These are phyloP conservation scores for Xylaria sp. DNA, from an alignment of 2,329 filamentous ascomycete species.

Conservation along the genomic window DNA sequence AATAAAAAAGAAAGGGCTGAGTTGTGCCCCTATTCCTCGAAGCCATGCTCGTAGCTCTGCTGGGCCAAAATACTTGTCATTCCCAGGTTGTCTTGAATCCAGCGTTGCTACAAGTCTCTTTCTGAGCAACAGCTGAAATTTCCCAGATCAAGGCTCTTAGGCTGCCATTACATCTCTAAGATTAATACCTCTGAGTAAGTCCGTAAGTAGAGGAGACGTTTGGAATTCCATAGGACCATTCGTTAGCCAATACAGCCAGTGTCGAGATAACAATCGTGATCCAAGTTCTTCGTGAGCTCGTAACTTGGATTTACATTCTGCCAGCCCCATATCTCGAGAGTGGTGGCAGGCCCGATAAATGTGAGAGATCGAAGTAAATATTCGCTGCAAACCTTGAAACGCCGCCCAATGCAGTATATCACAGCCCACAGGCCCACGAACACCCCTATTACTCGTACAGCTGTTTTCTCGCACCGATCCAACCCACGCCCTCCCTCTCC, in stretches of 20 bases:
- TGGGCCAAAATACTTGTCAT: too few species aligned
- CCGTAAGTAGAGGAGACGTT: background rate
- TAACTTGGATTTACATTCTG: background rate
- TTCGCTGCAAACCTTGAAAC: slow-evolving; percentile 39
- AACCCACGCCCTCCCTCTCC: too few species aligned
- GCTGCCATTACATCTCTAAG: background rate
- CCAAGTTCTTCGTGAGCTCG: background rate
- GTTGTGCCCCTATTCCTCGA: too few species aligned
- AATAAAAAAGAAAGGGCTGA: too few species aligned
- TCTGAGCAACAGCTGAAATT: too few species aligned
- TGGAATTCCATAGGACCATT: slow-evolving; percentile 2
- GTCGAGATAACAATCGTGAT: background rate
- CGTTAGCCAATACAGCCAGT: background rate
- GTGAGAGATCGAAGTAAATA: slow-evolving; percentile 23
- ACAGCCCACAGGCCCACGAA: slow-evolving; percentile 4
- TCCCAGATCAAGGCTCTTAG: background rate
- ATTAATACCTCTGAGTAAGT: background rate
- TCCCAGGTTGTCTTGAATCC: too few species aligned
- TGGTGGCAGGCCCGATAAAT: slow-evolving; percentile 11
- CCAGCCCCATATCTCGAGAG: background rate
- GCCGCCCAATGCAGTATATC: slow-evolving; percentile 47
- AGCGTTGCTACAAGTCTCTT: background rate
- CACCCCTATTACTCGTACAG: slow-evolving; percentile 22
- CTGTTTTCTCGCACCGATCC: background rate
- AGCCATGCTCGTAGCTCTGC: too few species aligned